phyloP scores from a whole-genome alignment of 371 early-diverging fungal species.

The Mortierella sp. region DNA sequence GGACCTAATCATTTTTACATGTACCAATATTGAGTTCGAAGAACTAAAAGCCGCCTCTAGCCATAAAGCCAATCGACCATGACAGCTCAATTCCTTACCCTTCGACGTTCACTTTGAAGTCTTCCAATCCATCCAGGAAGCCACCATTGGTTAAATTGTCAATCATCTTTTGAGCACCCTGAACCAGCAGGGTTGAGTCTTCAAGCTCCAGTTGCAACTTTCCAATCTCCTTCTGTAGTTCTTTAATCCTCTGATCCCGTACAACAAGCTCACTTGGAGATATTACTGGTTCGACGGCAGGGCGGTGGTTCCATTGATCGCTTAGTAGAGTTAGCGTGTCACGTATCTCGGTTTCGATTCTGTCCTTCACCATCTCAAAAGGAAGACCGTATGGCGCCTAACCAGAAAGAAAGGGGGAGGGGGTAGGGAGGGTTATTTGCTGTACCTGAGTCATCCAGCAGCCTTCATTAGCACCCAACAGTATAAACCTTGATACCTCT shows the following conservation, averaged over 20 bases:
- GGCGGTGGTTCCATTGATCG: slow-evolving; percentile 47
- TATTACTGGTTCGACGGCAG: slow-evolving; percentile 31
- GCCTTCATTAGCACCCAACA: background rate
- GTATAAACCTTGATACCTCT: background rate
- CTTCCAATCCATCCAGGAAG: slow-evolving; percentile 38
- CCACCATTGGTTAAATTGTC: slow-evolving; percentile 45
- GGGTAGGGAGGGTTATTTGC: background rate
- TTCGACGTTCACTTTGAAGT: slow-evolving; percentile 45
- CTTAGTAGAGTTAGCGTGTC: slow-evolving; percentile 36
- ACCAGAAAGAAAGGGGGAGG: too few relatives aligned
- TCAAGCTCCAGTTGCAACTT: slow-evolving; percentile 47
- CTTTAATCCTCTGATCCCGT: slow-evolving; percentile 44
- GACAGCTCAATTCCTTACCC: slow-evolving; percentile 21
- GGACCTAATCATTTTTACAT: slow-evolving; percentile 14
- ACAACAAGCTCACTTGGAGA: slow-evolving; percentile 35
- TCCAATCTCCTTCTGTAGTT: slow-evolving; percentile 35
- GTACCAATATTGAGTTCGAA: background rate
- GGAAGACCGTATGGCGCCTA: slow-evolving; percentile 47
- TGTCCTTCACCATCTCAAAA: slow-evolving; percentile 46
- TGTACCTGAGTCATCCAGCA: background rate
- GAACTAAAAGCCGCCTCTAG: too few relatives aligned
- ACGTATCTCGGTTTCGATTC: slow-evolving; percentile 47
- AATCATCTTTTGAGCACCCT: slow-evolving; percentile 57
- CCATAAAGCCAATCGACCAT: too few relatives aligned
- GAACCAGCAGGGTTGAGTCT: slow-evolving; percentile 53